A percentile compares a stretch with the other conserved stretches of the same genome.
These are phyloP conservation scores for Aspergillus bertholletiae DNA, from an alignment of 495 filamentous ascomycete species.

Conservation along the genomic window DNA sequence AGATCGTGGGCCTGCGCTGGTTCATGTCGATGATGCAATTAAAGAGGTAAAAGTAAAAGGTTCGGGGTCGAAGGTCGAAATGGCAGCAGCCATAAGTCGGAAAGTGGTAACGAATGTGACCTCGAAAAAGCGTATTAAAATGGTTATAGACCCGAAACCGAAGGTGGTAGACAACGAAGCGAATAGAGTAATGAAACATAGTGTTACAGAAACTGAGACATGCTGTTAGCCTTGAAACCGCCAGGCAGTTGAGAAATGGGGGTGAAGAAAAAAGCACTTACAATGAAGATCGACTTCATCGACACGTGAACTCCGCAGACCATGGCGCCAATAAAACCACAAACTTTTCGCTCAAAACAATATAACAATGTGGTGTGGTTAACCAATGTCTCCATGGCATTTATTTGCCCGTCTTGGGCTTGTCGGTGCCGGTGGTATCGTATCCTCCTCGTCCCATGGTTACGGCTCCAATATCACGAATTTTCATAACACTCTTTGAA, in stretches of 20 bases:
- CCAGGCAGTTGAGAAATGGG: neutral
- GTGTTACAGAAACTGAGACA: slow-evolving; percentile 36
- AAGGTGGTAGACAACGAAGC: slow-evolving; percentile 15
- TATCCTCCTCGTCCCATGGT: slow-evolving; percentile 61
- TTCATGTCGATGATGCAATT: slow-evolving; percentile 24
- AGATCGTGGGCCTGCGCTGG: slow-evolving; percentile 25
- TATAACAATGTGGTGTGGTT: slow-evolving; percentile 24
- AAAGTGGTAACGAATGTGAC: slow-evolving; percentile 7
- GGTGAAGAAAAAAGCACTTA: slow-evolving; percentile 19
- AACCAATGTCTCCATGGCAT: slow-evolving; percentile 18
- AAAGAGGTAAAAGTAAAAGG: slow-evolving; percentile 15
- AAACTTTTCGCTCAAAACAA: slow-evolving; percentile 23
- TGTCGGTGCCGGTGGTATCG: slow-evolving; percentile 57
- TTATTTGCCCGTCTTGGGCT: slow-evolving; percentile 46
- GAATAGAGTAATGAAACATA: slow-evolving; percentile 18
- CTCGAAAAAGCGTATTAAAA: slow-evolving; percentile 31
- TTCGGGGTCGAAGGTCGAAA: slow-evolving; percentile 8
- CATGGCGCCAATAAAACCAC: slow-evolving; percentile 27
- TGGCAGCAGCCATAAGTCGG: slow-evolving; percentile 10
- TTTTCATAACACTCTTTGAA: slow-evolving; percentile 47
- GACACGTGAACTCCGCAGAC: slow-evolving; percentile 29
- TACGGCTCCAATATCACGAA: slow-evolving; percentile 41
- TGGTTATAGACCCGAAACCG: slow-evolving; percentile 30
- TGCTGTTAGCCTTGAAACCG: slow-evolving; percentile 24
- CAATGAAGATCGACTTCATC: slow-evolving; percentile 32